Evolutionary conservation across 129 eudicot genomes (phyloP), one percentile per base, ranked within the genome.

Genomic region (Sambucus nigra): DNA sequence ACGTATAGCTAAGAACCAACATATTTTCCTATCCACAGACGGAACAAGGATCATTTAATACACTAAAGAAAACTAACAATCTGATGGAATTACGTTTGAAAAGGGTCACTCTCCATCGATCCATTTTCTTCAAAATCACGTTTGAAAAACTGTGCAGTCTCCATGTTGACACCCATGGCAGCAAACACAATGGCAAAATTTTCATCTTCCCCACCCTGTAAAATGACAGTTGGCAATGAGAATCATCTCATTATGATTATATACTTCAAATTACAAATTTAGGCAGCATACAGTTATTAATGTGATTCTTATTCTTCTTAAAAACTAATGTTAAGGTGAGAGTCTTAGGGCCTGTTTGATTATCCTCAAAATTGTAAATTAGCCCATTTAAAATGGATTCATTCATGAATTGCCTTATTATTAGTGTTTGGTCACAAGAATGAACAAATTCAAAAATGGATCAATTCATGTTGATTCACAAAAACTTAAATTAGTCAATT

Each of bases 71-170:
- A 2, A 42, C 10, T 25, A 39, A 51, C 5, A 49, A 44, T 22
- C 47, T 2, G 19, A 46, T 18, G 27, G 12, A 53, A 54, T 62
- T 82, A 91, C 99, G 55, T 91, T 91, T 74, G 42, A 91, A 91
- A 55, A 91, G 99, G 51, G 99, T 91, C 53, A 91, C 99, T 85
- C 71, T 91, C 99, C 99, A 91, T 91, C 0, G 99, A 91, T 55
- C 99, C 99, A 68, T 91, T 91, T 71, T 91, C 99, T 78, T 91
- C 99, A 54, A 91, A 91, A 80, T 91, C 99, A 72, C 99, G 99
- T 68, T 91, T 91, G 52, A 91, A 91, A 59, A 91, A 91, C 60
- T 86, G 95, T 13, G 99, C 99, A 38, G 99, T 91, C 70, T 91
- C 99, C 99, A 91, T 91, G 75, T 91, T 91, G 51, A 91, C 99